phyloP scores from a whole-genome alignment of 306 rosid genomes.

The Rosa chinensis region DNA sequence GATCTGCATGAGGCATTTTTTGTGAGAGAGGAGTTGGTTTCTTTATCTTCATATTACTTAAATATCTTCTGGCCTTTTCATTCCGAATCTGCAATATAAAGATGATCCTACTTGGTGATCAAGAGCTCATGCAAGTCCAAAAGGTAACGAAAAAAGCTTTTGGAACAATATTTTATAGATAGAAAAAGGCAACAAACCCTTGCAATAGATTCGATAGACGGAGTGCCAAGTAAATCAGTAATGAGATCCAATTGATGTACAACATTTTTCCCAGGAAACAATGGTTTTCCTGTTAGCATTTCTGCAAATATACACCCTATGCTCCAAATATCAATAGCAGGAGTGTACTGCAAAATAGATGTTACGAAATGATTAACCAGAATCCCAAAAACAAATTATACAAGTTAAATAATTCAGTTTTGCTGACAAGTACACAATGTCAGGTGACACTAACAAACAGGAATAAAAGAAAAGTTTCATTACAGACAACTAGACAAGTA shows the following conservation, averaged over 20 bases:
- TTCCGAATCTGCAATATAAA: constrained; percentile 55
- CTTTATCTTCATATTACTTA: constrained; percentile 50
- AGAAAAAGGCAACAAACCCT: constrained; percentile 40
- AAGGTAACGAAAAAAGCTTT: neutral
- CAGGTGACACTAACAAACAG: neutral
- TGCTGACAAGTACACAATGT: neutral
- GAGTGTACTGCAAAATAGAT: constrained; percentile 57
- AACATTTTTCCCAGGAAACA: constrained; percentile 68
- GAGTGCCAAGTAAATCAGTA: constrained; percentile 66
- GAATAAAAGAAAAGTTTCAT: neutral
- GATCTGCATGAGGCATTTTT: constrained; percentile 56
- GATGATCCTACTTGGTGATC: constrained; percentile 3
- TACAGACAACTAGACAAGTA: neutral
- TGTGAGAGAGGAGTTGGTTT: constrained; percentile 47
- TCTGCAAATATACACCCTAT: constrained; percentile 76
- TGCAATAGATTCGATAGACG: constrained; percentile 48
- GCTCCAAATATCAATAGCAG: constrained; percentile 74
- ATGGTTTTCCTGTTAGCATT: constrained; percentile 56
- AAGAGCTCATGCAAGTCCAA: constrained; percentile 9
- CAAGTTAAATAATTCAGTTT: neutral
- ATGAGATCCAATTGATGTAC: constrained; percentile 66
- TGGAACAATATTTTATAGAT: neutral
- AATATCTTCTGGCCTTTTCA: constrained; percentile 62
- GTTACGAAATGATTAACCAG: neutral
- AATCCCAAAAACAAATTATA: constrained; percentile 5